Conservation (phyloP, 768 basidiomycete genomes). For the Lentinula sp. region DNA sequence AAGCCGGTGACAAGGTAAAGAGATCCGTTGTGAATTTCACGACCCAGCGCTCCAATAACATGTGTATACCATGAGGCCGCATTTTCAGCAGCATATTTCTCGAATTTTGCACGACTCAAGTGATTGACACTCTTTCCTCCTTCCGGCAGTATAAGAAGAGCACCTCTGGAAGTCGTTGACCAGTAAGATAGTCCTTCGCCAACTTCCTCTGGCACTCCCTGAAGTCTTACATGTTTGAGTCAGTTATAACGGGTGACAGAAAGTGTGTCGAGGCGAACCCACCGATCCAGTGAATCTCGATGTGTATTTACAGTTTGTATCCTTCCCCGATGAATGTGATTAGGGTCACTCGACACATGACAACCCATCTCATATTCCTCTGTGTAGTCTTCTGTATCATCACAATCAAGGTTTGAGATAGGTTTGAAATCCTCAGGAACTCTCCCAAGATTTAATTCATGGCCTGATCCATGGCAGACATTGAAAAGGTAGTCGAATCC, state of each 20-base stretch:
- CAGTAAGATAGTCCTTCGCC: not conserved
- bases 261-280: not conserved
- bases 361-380: not conserved
- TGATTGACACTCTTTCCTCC: not conserved
- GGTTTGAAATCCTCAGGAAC: not conserved
- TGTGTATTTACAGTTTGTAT: not conserved
- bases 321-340: not conserved
- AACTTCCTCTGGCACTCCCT: not conserved
- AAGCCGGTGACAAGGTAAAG: not conserved
- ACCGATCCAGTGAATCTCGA: not conserved
- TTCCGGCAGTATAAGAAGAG: not conserved
- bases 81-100: not conserved
- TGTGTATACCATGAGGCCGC: not conserved
- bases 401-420: not conserved
- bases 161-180: not conserved
- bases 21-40: not conserved
- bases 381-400: not conserved
- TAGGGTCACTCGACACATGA: not conserved
- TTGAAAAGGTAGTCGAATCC: constrained; percentile 4
- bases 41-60: not conserved
- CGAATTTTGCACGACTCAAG: not conserved
- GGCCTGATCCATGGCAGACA: not conserved
- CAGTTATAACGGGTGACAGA: not conserved
- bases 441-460: not conserved
- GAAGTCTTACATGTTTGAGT: not conserved